Percentiles rank a stretch among this genome's conserved stretches.
phyloP scores from a whole-genome alignment of 2,329 filamentous ascomycete species.

The Colletotrichum spinosum region DNA sequence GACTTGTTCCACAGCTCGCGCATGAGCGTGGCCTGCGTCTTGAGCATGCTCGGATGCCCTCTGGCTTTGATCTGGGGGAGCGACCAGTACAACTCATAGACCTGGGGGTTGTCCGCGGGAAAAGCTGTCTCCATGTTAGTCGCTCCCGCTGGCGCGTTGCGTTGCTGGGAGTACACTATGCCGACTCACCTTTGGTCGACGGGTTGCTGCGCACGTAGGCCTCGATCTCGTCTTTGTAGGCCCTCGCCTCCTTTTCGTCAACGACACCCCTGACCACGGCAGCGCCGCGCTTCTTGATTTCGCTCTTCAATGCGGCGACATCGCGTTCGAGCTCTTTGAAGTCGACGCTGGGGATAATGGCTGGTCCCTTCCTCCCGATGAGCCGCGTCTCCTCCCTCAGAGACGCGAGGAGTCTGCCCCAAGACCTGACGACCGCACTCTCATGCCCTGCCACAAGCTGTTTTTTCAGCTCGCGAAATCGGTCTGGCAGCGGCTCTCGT shows the following conservation, averaged over 20 bases:
- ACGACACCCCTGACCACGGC: slow-evolving; percentile 76
- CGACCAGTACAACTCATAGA: slow-evolving; percentile 84
- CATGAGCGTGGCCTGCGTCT: slow-evolving; percentile 72
- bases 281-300: slow-evolving; percentile 71
- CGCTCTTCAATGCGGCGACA: slow-evolving; percentile 51
- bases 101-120: slow-evolving; percentile 73
- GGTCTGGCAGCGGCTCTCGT: slow-evolving; percentile 60
- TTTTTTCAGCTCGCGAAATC: slow-evolving; percentile 68
- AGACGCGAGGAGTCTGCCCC: slow-evolving; percentile 59
- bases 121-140: slow-evolving; percentile 61
- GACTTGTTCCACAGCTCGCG: slow-evolving; percentile 68
- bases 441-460: slow-evolving; percentile 63
- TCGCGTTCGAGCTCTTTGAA: slow-evolving; percentile 58
- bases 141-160: neutral
- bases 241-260: slow-evolving; percentile 70
- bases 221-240: slow-evolving; percentile 73
- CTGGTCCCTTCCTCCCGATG: slow-evolving; percentile 57
- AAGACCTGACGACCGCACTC: slow-evolving; percentile 57
- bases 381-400: slow-evolving; percentile 60
- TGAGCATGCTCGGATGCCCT: slow-evolving; percentile 72
- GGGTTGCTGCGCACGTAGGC: slow-evolving; percentile 75
- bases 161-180: neutral
- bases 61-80: slow-evolving; percentile 75
- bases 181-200: slow-evolving; percentile 61
- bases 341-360: slow-evolving; percentile 64